phyloP scores from a whole-genome alignment of 73 alveolate genomes.

The Tetrahymena borealis region DNA sequence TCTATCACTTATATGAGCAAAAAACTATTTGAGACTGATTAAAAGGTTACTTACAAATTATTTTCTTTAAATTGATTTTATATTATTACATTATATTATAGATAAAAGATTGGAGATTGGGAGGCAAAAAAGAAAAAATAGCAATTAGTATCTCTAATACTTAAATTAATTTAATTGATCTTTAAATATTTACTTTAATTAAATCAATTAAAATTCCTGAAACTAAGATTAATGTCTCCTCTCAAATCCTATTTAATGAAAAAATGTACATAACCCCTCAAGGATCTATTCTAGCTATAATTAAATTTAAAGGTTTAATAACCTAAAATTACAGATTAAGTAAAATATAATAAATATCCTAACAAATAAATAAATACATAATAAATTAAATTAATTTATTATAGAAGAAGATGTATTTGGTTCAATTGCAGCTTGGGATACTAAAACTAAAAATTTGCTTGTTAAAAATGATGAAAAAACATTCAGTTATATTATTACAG shows the following conservation, averaged over 20 bases:
- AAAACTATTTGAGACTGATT: neutral
- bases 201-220: neutral
- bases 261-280: neutral
- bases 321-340: neutral
- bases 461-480: neutral
- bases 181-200: neutral
- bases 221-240: neutral
- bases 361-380: neutral
- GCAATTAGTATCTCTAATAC: neutral
- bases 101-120: neutral
- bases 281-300: neutral
- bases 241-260: neutral
- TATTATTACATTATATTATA: neutral
- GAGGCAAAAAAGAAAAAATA: neutral
- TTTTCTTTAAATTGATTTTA: neutral
- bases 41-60: neutral
- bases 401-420: neutral
- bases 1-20: neutral
- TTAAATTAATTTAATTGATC: neutral
- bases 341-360: neutral
- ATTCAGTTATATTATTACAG: neutral
- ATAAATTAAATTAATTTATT: neutral
- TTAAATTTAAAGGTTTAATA: neutral
- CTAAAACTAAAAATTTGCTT: neutral
- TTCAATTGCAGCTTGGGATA: neutral